Evolutionary conservation across 257 asterid species (phyloP).

Genomic region (Nicotiana otophora): DNA sequence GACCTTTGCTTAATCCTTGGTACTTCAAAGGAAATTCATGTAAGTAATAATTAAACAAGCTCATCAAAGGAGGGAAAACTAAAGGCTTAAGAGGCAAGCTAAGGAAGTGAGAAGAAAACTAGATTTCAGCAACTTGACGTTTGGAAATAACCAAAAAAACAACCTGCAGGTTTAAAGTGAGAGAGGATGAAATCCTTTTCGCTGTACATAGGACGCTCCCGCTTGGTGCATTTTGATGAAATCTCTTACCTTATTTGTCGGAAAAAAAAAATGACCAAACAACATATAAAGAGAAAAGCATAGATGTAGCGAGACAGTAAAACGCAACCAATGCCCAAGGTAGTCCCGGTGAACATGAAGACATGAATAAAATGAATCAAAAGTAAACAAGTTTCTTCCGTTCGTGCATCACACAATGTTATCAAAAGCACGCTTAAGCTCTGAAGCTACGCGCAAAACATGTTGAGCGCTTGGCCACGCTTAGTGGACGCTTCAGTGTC

Average conservation of each 20-base stretch:
- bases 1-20: background rate
- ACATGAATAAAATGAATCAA: background rate
- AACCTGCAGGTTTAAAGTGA: too few species aligned
- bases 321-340: background rate
- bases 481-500: too few species aligned
- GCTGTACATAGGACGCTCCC: too few species aligned
- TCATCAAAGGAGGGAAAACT: background rate
- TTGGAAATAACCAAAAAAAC: background rate
- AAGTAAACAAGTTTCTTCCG: background rate
- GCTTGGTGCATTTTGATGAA: too few species aligned
- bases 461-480: too few species aligned
- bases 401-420: background rate
- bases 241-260: too few species aligned
- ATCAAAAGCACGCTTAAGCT: too few species aligned
- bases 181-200: too few species aligned
- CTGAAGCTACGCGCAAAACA: too few species aligned
- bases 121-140: background rate
- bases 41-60: background rate
- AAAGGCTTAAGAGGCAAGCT: background rate
- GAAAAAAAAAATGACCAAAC: background rate
- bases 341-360: background rate
- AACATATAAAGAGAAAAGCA: background rate
- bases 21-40: background rate
- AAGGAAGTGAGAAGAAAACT: background rate
- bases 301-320: background rate